Base-by-base conservation (phyloP, 2,329 filamentous ascomycete genomes). In the Apiospora aurea region DNA sequence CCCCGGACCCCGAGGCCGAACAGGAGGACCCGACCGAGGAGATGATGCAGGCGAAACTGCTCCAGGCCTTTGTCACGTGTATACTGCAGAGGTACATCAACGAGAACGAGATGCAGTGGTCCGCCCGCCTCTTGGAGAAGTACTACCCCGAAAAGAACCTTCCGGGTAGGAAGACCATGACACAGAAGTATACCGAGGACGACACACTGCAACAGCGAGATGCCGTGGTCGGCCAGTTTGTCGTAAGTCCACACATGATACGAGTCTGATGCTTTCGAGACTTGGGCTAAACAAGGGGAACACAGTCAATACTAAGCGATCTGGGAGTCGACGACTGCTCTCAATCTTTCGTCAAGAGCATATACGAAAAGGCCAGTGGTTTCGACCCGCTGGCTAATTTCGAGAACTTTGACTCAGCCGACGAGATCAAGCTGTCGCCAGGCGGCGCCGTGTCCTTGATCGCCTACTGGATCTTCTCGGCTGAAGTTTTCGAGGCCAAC, bases 31-130 rank as follows among this genome's bases (percentile, higher is more conserved):
- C 86, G 7, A 85, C 86, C 47, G 93, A 95, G 79, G 83, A 83
- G 2, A 87, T 86, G 11, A 83, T 95, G 73, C 89, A 92, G 77
- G 85, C 85, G 47, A 89, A 88, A 72, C 83, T 96, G 21, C 82
- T 96, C 34, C 91, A 94, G 78, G 91, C 91, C 1, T 95, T 96
- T 80, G 86, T 94, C n/a, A 94, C 92, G 0, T 93, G 93, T 78
- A 83, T 95, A 24, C 82, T 95, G 14, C 93, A 95, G 79, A 88
- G 92, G 66, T 96, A 94, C 75, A 87, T 94, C 73, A 90, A 90
- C 75, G 84, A 82, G 8, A 88, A 90, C 75, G 83, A 84, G 34
- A 80, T 92, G 79, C 87, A 88, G 66, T 92, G 90, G 90, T 87
- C 90, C 2, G 83, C 88, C 18, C 84, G 93, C 69, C 80, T 95